A percentile compares a stretch with the other conserved stretches of the same genome.
These are phyloP conservation scores for Yamadazyma laniorum DNA, from an alignment of 805 yeast species.

Conservation along the genomic window DNA sequence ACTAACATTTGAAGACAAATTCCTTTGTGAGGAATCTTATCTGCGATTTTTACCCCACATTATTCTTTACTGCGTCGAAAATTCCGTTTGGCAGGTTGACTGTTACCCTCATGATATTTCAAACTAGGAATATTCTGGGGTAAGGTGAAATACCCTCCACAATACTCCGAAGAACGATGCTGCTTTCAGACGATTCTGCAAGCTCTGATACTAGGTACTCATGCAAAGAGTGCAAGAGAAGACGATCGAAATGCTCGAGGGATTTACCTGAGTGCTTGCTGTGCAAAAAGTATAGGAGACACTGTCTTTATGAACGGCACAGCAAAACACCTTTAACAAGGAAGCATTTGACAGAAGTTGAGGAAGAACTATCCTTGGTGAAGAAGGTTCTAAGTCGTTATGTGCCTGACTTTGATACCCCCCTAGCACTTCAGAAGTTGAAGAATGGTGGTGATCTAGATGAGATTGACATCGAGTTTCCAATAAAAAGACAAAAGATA, in stretches of 20 bases:
- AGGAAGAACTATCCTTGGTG: slow-evolving; percentile 14
- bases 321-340: slow-evolving; percentile 17
- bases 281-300: slow-evolving; percentile 16
- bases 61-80: no score
- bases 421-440: slow-evolving; percentile 3
- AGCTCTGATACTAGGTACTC: slow-evolving; percentile 8
- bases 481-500: not conserved
- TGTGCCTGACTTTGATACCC: slow-evolving; percentile 13
- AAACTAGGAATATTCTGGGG: no score
- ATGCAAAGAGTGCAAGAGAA: slow-evolving; percentile 19
- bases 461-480: slow-evolving; percentile 6
- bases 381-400: slow-evolving; percentile 9
- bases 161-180: not conserved
- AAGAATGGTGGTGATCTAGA: slow-evolving; percentile 14
- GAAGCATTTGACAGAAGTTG: slow-evolving; percentile 19
- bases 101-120: no score
- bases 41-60: no score
- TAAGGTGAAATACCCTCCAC: no score
- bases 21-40: no score
- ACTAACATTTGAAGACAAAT: no score
- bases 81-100: no score
- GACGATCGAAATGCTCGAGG: slow-evolving; percentile 17
- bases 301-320: slow-evolving; percentile 16
- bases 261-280: slow-evolving; percentile 15
- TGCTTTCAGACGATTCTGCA: not conserved